Evolutionary conservation across 2,329 filamentous ascomycete genomes (phyloP), one percentile per base, ranked within the genome.

Genomic region (Phaeosphaeriaceae sp.): DNA sequence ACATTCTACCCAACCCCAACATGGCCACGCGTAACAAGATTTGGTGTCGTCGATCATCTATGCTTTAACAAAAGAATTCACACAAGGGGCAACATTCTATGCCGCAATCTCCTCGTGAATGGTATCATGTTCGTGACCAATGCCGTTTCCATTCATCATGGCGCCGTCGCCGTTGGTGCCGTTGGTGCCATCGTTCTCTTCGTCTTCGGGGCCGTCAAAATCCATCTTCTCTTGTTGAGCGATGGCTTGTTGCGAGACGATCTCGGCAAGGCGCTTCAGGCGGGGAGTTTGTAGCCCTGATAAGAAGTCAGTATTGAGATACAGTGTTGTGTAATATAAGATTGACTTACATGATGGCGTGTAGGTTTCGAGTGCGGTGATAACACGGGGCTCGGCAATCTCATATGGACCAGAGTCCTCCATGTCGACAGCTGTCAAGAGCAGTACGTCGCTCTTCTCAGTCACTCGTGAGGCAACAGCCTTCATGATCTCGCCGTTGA

Each of bases 401-500:
- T 98, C 95, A 74, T 99, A 99, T 24, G 94, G 95, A 22, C 95
- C 95, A 70, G 92, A 97, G 80, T 99, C 95, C 74, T 99, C 95
- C 93, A 99, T 97, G 78, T 99, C 95, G 58, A 99, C 93, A 49
- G 95, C 93, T 57, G 94, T 91, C 48, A 99, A 85, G 56, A 99
- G 87, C 52, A 99, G 85, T 2, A 98, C 93, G 70, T 98, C 95
- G 71, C 93, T 96, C 88, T 99, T 99, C 82, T 99, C 95, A 1
- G 94, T 98, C 48, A 99, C 95, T 53, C 93, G 87, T 41, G 93
- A 97, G 7, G 96, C 95, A 53, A 99, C 96, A 7, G 95, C 95
- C 83, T 99, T 99, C 95, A 99, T 99, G 76, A 99, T 99, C 78
- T 99, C 95, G 75, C 94, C 95, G 73, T 99, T 98, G 80, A 99